These are phyloP conservation scores for Medicago arabica DNA, from an alignment of 306 rosid genomes.

Conservation along the genomic window DNA sequence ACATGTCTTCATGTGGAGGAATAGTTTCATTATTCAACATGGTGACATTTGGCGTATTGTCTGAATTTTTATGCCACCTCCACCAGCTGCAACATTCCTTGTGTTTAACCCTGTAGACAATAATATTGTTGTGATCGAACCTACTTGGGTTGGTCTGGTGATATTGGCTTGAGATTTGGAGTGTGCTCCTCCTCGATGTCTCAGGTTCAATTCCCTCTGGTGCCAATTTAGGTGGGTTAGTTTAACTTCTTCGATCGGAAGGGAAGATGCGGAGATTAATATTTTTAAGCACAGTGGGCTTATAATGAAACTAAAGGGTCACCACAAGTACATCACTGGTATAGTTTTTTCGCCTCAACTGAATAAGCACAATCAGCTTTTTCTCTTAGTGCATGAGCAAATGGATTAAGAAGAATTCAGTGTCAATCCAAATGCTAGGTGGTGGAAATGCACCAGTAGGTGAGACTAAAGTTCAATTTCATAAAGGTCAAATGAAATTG, in stretches of 20 bases:
- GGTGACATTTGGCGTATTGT: slow-evolving; percentile 44
- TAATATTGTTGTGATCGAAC: slow-evolving; percentile 74
- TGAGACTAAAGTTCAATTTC: slow-evolving; percentile 50
- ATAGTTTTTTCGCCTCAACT: slow-evolving; percentile 67
- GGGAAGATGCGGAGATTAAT: slow-evolving; percentile 71
- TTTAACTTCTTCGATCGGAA: too few relatives aligned
- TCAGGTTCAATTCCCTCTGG: too few relatives aligned
- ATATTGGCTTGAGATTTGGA: too few relatives aligned
- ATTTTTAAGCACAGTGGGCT: slow-evolving; percentile 64
- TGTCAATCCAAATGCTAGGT: slow-evolving; percentile 21
- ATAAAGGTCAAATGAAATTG: slow-evolving; percentile 52
- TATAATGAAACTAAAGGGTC: slow-evolving; percentile 66
- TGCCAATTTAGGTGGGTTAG: too few relatives aligned
- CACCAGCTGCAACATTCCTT: slow-evolving; percentile 67
- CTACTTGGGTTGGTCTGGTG: too few relatives aligned
- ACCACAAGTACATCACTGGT: slow-evolving; percentile 69
- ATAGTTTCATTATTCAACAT: slow-evolving; percentile 55
- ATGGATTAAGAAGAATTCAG: too few relatives aligned
- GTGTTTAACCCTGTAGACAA: slow-evolving; percentile 78
- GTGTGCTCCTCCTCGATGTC: too few relatives aligned
- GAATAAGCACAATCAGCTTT: slow-evolving; percentile 39
- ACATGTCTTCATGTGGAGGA: slow-evolving; percentile 64
- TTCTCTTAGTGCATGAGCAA: too few relatives aligned
- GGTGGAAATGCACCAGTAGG: slow-evolving; percentile 45
- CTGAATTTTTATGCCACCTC: slow-evolving; percentile 66